Base-by-base conservation (phyloP, 2,329 filamentous ascomycete genomes). In the Fonsecaea multimorphosa region DNA sequence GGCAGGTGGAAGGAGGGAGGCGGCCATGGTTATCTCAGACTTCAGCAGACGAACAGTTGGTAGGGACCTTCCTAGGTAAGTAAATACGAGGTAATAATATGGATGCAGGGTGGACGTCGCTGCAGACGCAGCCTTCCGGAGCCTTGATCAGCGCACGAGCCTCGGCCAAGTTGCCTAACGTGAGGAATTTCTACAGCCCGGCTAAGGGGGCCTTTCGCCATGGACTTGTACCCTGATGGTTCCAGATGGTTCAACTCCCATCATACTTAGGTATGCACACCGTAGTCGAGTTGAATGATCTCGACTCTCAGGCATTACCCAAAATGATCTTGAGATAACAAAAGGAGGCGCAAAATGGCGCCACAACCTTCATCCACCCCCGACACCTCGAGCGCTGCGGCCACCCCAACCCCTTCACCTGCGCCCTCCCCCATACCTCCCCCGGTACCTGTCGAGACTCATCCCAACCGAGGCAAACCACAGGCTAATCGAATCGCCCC, bases 381-480 rank as follows among this genome's bases (percentile, higher is more conserved):
- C 31, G 53, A 61, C 32, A 68, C 59, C 61, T 58, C 68, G 59
- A 64, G 65, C 61, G 31, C 67, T 32, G 22, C 59, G n/a, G 61
- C 69, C 55, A 73, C 63, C 40, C 68, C 61, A 29, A 73, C 61
- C 9, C 68, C 69, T 3, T 67, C 70, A 4, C 67, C 71, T 31
- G 63, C 70, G 46, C 74, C 76, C 29, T 74, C 76, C 8, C 73
- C 78, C 9, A 74, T 79, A 49, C 78, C 80, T 55, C 78, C 80
- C 51, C 79, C 80, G 14, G 76, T 81, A 53, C 79, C 80, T 60
- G 80, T 81, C 69, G 79, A 81, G 70, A 80, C 79, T 51, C 79
- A 82, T 71, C 79, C 80, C 6, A 79, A 80, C 68, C 79, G 79
- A 65, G 74, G 74, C 56, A 71, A 68, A 54, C 70, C 71, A 38